phyloP scores from a whole-genome alignment of 768 basidiomycete species.

The Trametes cinnabarina region DNA sequence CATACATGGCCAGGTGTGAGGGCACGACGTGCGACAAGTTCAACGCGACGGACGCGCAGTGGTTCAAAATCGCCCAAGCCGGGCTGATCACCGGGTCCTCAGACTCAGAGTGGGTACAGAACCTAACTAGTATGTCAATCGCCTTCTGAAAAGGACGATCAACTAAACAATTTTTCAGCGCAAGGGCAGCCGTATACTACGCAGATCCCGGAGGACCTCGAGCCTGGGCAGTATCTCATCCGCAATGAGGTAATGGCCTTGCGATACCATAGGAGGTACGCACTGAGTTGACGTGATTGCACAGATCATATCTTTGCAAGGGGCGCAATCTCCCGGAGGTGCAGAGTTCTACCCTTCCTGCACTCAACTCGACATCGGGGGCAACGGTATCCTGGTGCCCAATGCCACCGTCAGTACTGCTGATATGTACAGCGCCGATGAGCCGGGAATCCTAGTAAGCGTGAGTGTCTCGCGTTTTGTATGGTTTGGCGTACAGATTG shows the following conservation, averaged over 20 bases:
- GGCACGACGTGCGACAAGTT: slow-evolving; percentile 57
- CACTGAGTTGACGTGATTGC: not conserved
- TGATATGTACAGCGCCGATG: slow-evolving; percentile 66
- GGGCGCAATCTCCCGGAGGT: slow-evolving; percentile 38
- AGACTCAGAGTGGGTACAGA: slow-evolving; percentile 8
- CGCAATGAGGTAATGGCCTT: slow-evolving; percentile 45
- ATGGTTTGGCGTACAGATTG: too few relatives aligned
- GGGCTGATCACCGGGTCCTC: slow-evolving; percentile 33
- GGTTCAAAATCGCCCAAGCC: slow-evolving; percentile 48
- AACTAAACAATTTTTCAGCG: not conserved
- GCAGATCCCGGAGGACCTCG: slow-evolving; percentile 37
- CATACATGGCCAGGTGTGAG: slow-evolving; percentile 66
- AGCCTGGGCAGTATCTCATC: slow-evolving; percentile 69
- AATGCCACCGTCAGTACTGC: slow-evolving; percentile 57
- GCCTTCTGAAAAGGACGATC: not conserved
- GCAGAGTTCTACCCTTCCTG: slow-evolving; percentile 79
- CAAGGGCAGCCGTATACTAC: not conserved
- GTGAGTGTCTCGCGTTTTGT: slow-evolving; percentile 3
- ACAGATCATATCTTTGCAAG: slow-evolving; percentile 36
- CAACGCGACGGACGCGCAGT: slow-evolving; percentile 54
- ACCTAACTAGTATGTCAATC: not conserved
- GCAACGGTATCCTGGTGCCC: slow-evolving; percentile 51
- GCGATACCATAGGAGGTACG: not conserved
- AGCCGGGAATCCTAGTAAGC: slow-evolving; percentile 63
- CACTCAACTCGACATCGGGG: slow-evolving; percentile 51